Evolutionary conservation across 495 filamentous ascomycete species (phyloP).

Genomic region (Cercophora newfieldiana): DNA sequence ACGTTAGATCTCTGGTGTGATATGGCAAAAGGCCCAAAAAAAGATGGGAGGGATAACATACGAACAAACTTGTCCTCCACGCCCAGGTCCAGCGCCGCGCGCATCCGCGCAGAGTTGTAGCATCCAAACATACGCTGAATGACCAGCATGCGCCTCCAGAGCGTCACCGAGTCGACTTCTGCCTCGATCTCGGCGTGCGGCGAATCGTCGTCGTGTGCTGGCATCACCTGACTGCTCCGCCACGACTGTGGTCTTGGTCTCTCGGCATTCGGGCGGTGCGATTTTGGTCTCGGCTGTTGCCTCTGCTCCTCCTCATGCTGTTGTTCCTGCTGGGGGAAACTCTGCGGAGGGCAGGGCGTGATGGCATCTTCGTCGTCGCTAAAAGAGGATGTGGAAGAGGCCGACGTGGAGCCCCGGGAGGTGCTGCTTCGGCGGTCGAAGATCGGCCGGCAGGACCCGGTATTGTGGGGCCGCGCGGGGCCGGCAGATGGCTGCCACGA

Average conservation of each 20-base stretch:
- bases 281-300: not conserved
- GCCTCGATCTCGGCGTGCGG: not conserved
- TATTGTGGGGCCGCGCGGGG: not conserved
- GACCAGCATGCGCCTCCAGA: conserved; percentile 49
- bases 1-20: not conserved
- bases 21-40: not conserved
- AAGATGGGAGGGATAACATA: conserved; percentile 33
- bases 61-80: conserved; percentile 36
- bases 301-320: not conserved
- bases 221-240: conserved; percentile 13
- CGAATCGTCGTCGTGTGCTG: not conserved
- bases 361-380: conserved; percentile 27
- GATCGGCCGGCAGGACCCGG: not conserved
- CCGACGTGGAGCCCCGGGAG: not conserved
- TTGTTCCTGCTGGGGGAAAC: not conserved
- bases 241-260: conserved; percentile 18
- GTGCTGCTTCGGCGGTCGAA: not conserved
- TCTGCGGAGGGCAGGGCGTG: conserved; percentile 23
- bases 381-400: conserved; percentile 17
- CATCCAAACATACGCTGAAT: conserved; percentile 45
- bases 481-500: conserved; percentile 1
- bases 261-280: not conserved
- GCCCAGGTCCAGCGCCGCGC: conserved; percentile 41
- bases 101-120: conserved; percentile 49
- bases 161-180: conserved; percentile 35